Base-by-base conservation (phyloP, 2,329 filamentous ascomycete genomes). In the Colletotrichum nymphaeae region DNA sequence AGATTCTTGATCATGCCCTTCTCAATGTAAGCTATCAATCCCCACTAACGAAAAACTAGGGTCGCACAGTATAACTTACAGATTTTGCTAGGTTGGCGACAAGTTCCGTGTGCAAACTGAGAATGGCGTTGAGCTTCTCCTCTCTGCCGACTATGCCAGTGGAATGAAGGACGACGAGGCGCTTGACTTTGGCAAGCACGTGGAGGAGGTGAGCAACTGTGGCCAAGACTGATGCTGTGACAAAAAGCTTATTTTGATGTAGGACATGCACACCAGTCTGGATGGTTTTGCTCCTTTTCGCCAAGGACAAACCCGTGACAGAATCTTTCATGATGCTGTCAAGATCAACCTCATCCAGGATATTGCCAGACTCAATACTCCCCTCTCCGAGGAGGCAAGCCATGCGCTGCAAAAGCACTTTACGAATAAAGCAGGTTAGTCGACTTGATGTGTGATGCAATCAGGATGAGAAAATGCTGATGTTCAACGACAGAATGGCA, bases 401-500 rank as follows among this genome's bases (percentile, higher is more conserved):
- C 49, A 53, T 53, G n/a, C 49, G 49, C 49, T 53, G 8, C 49
- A 53, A 24, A 53, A 53, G 7, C 49, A 53, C 49, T 53, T 53
- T 53, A 53, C 49, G 8, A 24, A 53, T 53, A 7, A 53, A 53
- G 22, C 49, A 24, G n/a, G 49, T 53, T 53, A 22, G 49, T 53
- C 22, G 8, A 53, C 19, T 53, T 4, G n/a, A 53, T 8, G n/a
- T 53, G 49, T 35, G 4, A 35, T 53, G 12, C 19, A 53, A 53
- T 53, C 49, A 53, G 49, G n/a, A 24, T 53, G n/a, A 53, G 22
- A 53, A 52, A 53, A 53, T 53, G 49, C 49, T 53, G 12, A 53
- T 5, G 49, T 53, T 26, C 22, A 24, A 11, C 52, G n/a, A 55
- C 22, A 86, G 78, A 60, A 76, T 76, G 28, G 71, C 73, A 7